Conservation (phyloP, 139 green algal species). For the Chlorella vulgaris region DNA sequence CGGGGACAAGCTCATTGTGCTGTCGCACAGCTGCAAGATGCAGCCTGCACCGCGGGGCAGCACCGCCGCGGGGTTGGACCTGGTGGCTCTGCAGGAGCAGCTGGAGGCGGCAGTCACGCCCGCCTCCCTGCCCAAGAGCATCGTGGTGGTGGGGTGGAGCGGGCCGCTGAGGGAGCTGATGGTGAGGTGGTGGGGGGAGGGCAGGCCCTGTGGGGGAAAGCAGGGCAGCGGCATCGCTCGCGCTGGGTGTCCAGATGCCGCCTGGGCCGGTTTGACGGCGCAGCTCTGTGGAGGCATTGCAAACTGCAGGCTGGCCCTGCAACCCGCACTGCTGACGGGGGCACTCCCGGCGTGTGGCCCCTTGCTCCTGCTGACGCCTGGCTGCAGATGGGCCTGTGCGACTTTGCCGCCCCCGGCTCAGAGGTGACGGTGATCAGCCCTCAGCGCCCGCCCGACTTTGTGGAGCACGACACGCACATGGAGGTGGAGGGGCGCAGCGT, state of each 20-base stretch:
- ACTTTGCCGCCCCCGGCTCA: constrained; percentile 32
- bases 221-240: neutral
- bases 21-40: constrained; percentile 21
- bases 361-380: too few species aligned
- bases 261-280: neutral
- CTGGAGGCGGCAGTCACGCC: constrained; percentile 12
- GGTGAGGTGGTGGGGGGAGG: constrained; percentile 3
- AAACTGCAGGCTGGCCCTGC: too few species aligned
- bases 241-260: too few species aligned
- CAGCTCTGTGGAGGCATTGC: neutral
- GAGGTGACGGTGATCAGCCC: constrained; percentile 34
- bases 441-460: constrained; percentile 20
- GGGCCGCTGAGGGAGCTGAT: constrained; percentile 24
- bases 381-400: constrained; percentile 21
- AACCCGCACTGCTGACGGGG: too few species aligned
- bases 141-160: constrained; percentile 46
- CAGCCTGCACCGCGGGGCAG: neutral
- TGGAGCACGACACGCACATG: neutral
- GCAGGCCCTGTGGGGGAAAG: neutral
- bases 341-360: too few species aligned
- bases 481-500: constrained; percentile 13
- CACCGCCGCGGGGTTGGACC: neutral
- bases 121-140: constrained; percentile 14
- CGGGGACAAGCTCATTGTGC: constrained; percentile 41
- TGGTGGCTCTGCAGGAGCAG: constrained; percentile 26